Evolutionary conservation across 2,329 filamentous ascomycete genomes (phyloP), one percentile per base, ranked within the genome.

Genomic region (Mycosphaerella sp.): DNA sequence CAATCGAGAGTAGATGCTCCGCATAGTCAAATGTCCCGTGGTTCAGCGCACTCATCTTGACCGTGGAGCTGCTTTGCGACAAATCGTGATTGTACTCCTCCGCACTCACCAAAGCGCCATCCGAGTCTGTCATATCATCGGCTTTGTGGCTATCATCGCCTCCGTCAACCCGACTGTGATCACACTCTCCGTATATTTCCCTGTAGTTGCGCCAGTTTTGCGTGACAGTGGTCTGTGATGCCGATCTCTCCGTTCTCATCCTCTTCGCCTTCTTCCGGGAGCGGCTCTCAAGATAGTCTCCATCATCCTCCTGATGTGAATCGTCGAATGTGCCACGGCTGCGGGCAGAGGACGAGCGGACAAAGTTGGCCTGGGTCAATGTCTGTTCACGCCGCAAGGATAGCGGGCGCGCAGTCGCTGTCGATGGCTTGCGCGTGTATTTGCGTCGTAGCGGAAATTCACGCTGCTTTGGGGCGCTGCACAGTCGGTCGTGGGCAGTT

Each of bases 331-430:
- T 39, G 26, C 17, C 36, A 11, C 7, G 23, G 42, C 34, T 43
- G 26, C 14, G 29, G 17, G 10, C 21, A 29, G 47, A 52, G n/a
- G 53, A 42, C 21, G 53, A 48, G 9, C 14, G 36, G 38, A 61
- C 43, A 36, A 57, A 61, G 43, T 61, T 59, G 40, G 58, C 53
- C 31, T 62, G 60, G 6, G 60, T 62, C 51, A 62, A 48, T 10
- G 59, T 62, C 38, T 62, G 55, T 32, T 53, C 43, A 21, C 55
- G 58, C 45, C 46, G 32, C 40, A 50, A 44, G 5, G 42, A 34
- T 5, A 47, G 42, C 11, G 55, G 44, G 38, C 42, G 29, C 36
- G 42, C 3, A 31, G 48, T 23, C 55, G 55, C 34, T 46, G 45
- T 31, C 49, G 51, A 29, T 32, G 34, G 57, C 34, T n/a, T 38